phyloP scores from a whole-genome alignment of 2,329 filamentous ascomycete species.

The Penicillium griseofulvum region DNA sequence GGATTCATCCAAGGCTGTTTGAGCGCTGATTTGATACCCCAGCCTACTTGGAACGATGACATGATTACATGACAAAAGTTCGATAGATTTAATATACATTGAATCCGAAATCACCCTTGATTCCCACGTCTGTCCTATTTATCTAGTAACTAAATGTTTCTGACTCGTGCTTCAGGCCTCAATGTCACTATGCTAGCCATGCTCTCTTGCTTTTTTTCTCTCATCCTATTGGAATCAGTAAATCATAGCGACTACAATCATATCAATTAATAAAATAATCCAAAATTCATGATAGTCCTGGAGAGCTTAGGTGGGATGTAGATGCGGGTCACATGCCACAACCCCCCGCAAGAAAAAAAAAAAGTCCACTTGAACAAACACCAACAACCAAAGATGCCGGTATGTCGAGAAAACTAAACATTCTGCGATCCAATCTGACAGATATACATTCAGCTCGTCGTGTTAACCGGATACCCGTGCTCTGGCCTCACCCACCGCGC shows the following conservation, averaged over 20 bases:
- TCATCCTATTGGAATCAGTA: background rate
- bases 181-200: background rate
- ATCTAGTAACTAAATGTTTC: background rate
- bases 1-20: conserved; percentile 8
- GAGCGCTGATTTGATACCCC: conserved; percentile 12
- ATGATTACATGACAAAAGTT: conserved; percentile 12
- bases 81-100: background rate
- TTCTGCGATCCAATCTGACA: background rate
- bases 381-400: conserved; percentile 27
- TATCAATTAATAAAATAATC: background rate
- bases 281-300: background rate
- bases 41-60: conserved; percentile 5
- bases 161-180: background rate
- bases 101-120: background rate
- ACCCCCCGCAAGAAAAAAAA: conserved; percentile 23
- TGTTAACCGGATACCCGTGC: conserved; percentile 62
- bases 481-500: conserved; percentile 63
- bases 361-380: conserved; percentile 14
- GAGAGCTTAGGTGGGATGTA: background rate
- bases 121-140: background rate
- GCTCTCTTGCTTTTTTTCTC: background rate
- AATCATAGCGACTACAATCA: background rate
- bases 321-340: conserved; percentile 21
- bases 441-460: conserved; percentile 50
- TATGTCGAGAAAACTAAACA: conserved; percentile 7